Evolutionary conservation across 495 filamentous ascomycete genomes (phyloP), one percentile per base, ranked within the genome.

Genomic region (Chaetomium tenue): DNA sequence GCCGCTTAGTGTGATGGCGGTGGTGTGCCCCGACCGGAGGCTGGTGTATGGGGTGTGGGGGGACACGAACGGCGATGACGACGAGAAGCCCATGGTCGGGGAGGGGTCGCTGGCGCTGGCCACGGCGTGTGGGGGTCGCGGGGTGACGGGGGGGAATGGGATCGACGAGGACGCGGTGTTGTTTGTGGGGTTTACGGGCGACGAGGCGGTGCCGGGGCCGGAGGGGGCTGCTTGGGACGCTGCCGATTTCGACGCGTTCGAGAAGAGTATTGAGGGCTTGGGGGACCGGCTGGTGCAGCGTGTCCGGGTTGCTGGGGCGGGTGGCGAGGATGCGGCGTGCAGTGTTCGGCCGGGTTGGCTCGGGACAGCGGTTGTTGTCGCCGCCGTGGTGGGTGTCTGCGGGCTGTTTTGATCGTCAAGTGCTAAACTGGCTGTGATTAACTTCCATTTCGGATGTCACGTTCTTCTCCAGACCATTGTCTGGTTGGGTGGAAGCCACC

Each of bases 31-130:
- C 6, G 74, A 74, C n/a, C 68, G 84, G 58, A 63, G 86, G 68
- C 75, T 87, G 78, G 73, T 86, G 30, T 89, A 88, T 61, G 87
- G 85, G 11, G 73, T 90, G 46, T 88, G 85, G 87, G 87, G 86
- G 3, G 87, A 90, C 67, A 84, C 80, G 9, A 90, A 89, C 54
- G 87, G 83, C 11, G 81, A 72, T 25, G 75, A 80, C 23, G 77
- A 76, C 6, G 56, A 74, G 59, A 72, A 70, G 51, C 67, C 76
- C 25, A 72, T 80, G 5, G 82, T 85, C 0, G 84, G 86, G 7
- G 85, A 89, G 63, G 81, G 81, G 0, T 80, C 81, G n/a, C 77
- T 88, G 13, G 75, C 85, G 7, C 70, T 88, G 8, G 87, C 82
- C 0, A 80, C 81, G 46, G 74, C 81, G 16, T 88, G 87, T 69